Base-by-base conservation (phyloP, 805 yeast genomes). In the Torulaspora quercuum region DNA sequence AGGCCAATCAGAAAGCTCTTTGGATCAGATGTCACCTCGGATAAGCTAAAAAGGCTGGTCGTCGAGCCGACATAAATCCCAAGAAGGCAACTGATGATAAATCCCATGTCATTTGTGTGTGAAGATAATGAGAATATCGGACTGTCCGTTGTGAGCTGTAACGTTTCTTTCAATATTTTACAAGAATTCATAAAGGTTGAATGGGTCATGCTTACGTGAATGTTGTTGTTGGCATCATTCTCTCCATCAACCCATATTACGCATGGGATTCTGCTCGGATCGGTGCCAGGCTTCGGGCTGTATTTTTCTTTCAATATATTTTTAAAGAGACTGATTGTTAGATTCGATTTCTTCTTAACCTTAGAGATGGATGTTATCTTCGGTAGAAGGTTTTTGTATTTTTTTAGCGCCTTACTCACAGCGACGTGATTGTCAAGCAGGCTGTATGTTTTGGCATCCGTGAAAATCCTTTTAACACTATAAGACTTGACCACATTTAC, bases 31-130 rank as follows among this genome's bases (percentile, higher is more conserved):
- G 84, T 83, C 55, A 77, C 87, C 41, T 83, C 88, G 7, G 79
- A 72, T 0, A 94, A 88, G 2, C 92, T 75, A 36, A 87, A 76
- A 31, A 89, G 64, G 46, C 81, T 80, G 0, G 98, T 90, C 1
- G 95, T 74, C 0, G 92, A 76, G 0, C 99, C 98, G 39, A 85
- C 64, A 52, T 80, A 92, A 0, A 82, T 78, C 4, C 98, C 98
- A 46, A 92, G 58, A 23, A 89, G 61, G 37, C 79, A 78, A n/a
- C 95, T 73, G 57, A 87, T 90, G 17, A 92, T 64, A 55, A 92
- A 89, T 0, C 99, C 99, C 17, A 90, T 60, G 0, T 97, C 97
- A 2, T 73, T 63, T 1, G 86, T 76, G 48, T 89, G 90, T 28
- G 94, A 76, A 6, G 86, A 94, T 59, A 95, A 80, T 0, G 95